Evolutionary conservation across 75 land plant species (phyloP), one percentile per base, ranked within the genome.

Genomic region (Pinus tabuliformis): DNA sequence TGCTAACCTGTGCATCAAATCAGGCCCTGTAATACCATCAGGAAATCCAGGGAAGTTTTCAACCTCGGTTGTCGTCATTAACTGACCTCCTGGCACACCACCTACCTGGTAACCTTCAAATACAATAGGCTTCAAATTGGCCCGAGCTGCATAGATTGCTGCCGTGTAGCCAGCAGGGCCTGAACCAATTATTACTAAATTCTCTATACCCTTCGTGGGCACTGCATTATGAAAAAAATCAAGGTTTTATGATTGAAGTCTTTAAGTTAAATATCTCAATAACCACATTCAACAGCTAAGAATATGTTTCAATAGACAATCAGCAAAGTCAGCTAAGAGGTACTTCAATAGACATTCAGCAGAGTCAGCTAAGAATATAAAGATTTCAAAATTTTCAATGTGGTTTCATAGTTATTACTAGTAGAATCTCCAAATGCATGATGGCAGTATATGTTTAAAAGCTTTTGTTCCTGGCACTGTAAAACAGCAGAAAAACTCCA

Each of bases 41-140:
- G 99, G 99, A 87, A 96, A 96, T 1, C 99, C 99, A 61, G 99
- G 99, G 59, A 96, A 96, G 66, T 96, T 96, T 80, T 96, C 99
- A 65, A 96, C 99, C 83, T 96, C 99, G 61, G 97, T 96, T 16
- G 99, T 96, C 2, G 99, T 96, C 99, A 96, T 96, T 64, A 96
- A 79, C 82, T 96, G 99, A 56, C 99, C 99, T 16, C 99, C 99
- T 73, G 95, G 97, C 71, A 93, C 97, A 77, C 99, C 99, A 22
- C 99, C 99, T 18, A 79, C 81, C 82, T 96, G 99, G 71, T 86
- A 96, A 4, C 99, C 99, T 73, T 96, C 99, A 81, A 96, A 96
- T 58, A 96, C 93, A 57, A 94, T 73, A 36, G 99, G 99, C 82
- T 96, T 96, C 73, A 96, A 81, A 80, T 96, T 96, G 56, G 99